A percentile compares a stretch with the other conserved stretches of the same genome.
These are phyloP conservation scores for Bryoglossum gracile DNA, from an alignment of 495 filamentous ascomycete genomes.

Conservation along the genomic window DNA sequence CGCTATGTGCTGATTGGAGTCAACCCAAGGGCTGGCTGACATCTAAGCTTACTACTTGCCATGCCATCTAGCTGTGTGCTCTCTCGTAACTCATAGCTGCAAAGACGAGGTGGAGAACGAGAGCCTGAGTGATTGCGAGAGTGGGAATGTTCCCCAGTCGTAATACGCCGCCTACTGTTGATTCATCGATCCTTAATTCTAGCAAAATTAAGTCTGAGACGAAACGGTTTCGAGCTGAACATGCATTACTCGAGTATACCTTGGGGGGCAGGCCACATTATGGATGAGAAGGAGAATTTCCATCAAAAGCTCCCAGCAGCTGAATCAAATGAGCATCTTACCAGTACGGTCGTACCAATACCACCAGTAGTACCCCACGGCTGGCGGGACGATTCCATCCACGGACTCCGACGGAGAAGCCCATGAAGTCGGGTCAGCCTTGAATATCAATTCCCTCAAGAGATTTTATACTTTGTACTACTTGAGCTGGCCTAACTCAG, in stretches of 20 bases:
- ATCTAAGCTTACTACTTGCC: too few relatives aligned
- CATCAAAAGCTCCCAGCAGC: neutral
- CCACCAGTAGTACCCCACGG: too few relatives aligned
- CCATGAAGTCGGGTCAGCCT: too few relatives aligned
- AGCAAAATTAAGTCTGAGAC: slow-evolving; percentile 6
- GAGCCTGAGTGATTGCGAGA: neutral
- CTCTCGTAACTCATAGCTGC: neutral
- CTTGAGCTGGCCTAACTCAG: too few relatives aligned
- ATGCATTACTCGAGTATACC: too few relatives aligned
- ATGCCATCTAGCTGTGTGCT: neutral
- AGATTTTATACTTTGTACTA: too few relatives aligned
- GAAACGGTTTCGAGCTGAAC: slow-evolving; percentile 14
- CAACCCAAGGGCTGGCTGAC: too few relatives aligned
- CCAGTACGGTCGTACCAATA: too few relatives aligned
- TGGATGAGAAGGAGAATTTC: slow-evolving; percentile 1
- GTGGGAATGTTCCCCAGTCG: neutral
- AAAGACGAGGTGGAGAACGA: neutral
- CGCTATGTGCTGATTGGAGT: too few relatives aligned
- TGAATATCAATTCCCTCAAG: too few relatives aligned
- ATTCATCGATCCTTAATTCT: slow-evolving; percentile 3
- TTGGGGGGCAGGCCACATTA: neutral
- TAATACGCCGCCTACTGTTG: slow-evolving; percentile 6
- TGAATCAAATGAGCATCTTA: neutral
- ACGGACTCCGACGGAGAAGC: too few relatives aligned
- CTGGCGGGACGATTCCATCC: too few relatives aligned